phyloP scores from a whole-genome alignment of 2,329 filamentous ascomycete species.

The Chaetomium globosum region DNA sequence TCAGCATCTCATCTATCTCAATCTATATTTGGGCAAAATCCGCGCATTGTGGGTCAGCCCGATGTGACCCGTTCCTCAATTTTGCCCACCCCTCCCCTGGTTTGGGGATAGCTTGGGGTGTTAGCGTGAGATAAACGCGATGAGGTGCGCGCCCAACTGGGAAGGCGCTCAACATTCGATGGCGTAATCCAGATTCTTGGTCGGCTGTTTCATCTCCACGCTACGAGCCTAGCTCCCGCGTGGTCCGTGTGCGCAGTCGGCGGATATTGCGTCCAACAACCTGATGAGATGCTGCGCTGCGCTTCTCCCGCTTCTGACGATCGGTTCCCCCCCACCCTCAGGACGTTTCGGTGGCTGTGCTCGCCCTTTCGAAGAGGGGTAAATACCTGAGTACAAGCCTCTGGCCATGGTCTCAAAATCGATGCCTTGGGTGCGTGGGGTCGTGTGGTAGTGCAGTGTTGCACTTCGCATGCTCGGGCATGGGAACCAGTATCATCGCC shows the following conservation, averaged over 20 bases:
- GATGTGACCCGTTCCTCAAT: neutral
- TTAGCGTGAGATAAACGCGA: conserved; percentile 23
- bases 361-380: conserved; percentile 7
- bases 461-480: conserved; percentile 11
- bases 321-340: conserved; percentile 9
- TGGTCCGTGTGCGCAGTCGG: conserved; percentile 15
- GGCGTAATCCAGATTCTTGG: conserved; percentile 20
- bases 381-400: conserved; percentile 11
- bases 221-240: conserved; percentile 18
- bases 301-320: conserved; percentile 20
- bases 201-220: conserved; percentile 28
- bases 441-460: conserved; percentile 17
- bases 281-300: conserved; percentile 17
- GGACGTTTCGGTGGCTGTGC: conserved; percentile 24
- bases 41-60: conserved; percentile 6
- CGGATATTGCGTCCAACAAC: conserved; percentile 4
- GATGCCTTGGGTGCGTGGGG: neutral
- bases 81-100: conserved; percentile 1
- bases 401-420: neutral
- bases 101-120: conserved; percentile 4
- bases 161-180: conserved; percentile 7
- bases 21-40: conserved; percentile 28
- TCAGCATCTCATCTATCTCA: conserved; percentile 3
- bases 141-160: neutral
- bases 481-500: conserved; percentile 8